Base-by-base conservation (phyloP, 176 grass and related monocot species). In the Juncus inflexus region DNA sequence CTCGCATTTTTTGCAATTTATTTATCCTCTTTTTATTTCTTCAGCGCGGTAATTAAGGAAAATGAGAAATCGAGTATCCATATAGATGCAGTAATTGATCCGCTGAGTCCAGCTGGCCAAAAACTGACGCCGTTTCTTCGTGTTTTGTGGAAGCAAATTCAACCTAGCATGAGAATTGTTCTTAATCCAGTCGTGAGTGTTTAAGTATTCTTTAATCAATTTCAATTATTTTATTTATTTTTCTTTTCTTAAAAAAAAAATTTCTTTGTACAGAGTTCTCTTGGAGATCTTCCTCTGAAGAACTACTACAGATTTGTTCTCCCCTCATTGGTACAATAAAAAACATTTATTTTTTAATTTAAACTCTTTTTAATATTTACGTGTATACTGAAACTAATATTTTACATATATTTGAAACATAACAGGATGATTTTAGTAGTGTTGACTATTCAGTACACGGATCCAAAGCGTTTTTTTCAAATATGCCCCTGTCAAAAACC, bases 31-130 rank as follows among this genome's bases (percentile, higher is more conserved):
- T 82, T 38, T 79, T 64, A 77, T 59, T 73, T 62, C 41, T 53
- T 73, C 77, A 97, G 92, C 77, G 82, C 92, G 70, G 79, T 97
- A 58, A 89, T 86, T 84, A 77, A 91, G 70, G 76, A 79, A 67
- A 86, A 74, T 79, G 73, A 53, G 65, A 89, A 89, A 74, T 83
- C 92, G 62, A 81, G 81, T 68, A 77, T 91, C 65, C 92, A 97
- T 69, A 97, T 97, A 64, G 92, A 97, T 83, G 92, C 85, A 79
- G 88, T 97, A 54, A 91, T 97, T 70, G 92, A 97, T 89, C 92
- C 92, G 15, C 62, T 97, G 60, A 97, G 92, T 76, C 79, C 88
- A 28, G 65, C 66, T 61, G 92, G 85, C 35, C 92, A 97, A 77
- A 97, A 97, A 60, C 77, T 97, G 77, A 52, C 92, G 61, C 92